These are phyloP conservation scores for Hibiscus mutabilis DNA, from an alignment of 345 rosid species.

Conservation along the genomic window DNA sequence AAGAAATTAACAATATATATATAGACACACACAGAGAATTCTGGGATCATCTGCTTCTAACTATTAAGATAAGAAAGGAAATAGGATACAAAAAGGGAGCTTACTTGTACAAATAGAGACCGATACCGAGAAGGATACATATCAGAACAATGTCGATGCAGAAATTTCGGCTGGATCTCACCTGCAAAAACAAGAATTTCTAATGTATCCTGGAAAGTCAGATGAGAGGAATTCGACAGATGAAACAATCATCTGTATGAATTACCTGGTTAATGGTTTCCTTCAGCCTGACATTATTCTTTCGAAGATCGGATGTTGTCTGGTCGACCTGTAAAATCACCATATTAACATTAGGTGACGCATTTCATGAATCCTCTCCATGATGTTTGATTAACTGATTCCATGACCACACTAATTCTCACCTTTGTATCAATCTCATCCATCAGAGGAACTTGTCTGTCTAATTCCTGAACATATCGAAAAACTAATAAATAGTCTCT, in stretches of 20 bases:
- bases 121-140: slow-evolving; percentile 64
- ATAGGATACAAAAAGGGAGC: slow-evolving; percentile 6
- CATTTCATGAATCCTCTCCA: background rate
- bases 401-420: slow-evolving; percentile 9
- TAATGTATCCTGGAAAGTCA: background rate
- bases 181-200: slow-evolving; percentile 29
- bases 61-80: too few species aligned
- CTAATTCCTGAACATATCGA: slow-evolving; percentile 51
- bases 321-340: slow-evolving; percentile 51
- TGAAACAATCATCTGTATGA: slow-evolving; percentile 10
- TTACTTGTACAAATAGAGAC: slow-evolving; percentile 67
- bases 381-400: background rate
- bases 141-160: slow-evolving; percentile 69
- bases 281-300: slow-evolving; percentile 72
- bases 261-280: slow-evolving; percentile 55
- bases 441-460: slow-evolving; percentile 72
- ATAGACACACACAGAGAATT: too few species aligned
- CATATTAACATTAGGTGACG: background rate
- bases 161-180: slow-evolving; percentile 73
- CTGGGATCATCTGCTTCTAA: too few species aligned
- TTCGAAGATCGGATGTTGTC: slow-evolving; percentile 58
- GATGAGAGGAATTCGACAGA: background rate
- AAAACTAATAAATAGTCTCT: background rate
- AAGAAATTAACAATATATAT: background rate
- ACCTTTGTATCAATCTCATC: slow-evolving; percentile 86